Conservation (phyloP, 2,329 filamentous ascomycete genomes). For the Passalora sequoiae region DNA sequence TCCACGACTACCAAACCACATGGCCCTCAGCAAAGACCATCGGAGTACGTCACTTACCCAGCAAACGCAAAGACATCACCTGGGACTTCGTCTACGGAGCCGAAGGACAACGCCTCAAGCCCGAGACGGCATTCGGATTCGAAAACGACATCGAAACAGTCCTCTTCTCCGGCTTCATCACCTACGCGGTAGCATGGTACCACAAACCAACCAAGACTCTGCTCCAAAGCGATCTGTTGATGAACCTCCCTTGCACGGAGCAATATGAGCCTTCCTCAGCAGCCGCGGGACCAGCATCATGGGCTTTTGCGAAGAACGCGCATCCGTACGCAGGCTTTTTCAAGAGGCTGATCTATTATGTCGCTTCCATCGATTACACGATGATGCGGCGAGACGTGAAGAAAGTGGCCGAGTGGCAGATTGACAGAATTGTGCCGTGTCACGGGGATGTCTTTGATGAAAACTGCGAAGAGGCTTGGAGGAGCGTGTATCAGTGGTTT, state of each 20-base stretch:
- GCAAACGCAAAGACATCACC: conserved; percentile 12
- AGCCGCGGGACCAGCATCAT: not conserved
- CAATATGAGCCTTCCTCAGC: conserved; percentile 7
- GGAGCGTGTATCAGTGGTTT: conserved; percentile 14
- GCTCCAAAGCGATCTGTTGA: conserved; percentile 12
- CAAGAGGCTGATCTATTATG: conserved; percentile 14
- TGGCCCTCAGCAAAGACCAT: conserved; percentile 16
- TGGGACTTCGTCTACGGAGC: conserved; percentile 13
- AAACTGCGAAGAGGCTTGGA: conserved; percentile 10
- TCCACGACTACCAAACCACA: conserved; percentile 8
- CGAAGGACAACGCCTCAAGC: conserved; percentile 3
- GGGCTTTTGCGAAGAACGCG: conserved; percentile 9
- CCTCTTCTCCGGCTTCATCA: conserved; percentile 18
- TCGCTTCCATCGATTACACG: conserved; percentile 11
- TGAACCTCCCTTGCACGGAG: conserved; percentile 15
- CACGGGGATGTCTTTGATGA: conserved; percentile 15
- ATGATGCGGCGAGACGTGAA: conserved; percentile 14
- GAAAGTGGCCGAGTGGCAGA: conserved; percentile 11
- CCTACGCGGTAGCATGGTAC: conserved; percentile 16
- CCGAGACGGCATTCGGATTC: conserved; percentile 6
- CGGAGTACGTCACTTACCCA: conserved; percentile 9
- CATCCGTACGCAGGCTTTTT: conserved; percentile 13
- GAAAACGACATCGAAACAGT: conserved; percentile 13
- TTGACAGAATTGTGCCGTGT: conserved; percentile 12
- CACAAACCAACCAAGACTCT: conserved; percentile 15